Percentiles rank a stretch among this genome's conserved stretches.
Conservation (phyloP, 169 alveolate species). For the Cryptosporidium parvum region DNA sequence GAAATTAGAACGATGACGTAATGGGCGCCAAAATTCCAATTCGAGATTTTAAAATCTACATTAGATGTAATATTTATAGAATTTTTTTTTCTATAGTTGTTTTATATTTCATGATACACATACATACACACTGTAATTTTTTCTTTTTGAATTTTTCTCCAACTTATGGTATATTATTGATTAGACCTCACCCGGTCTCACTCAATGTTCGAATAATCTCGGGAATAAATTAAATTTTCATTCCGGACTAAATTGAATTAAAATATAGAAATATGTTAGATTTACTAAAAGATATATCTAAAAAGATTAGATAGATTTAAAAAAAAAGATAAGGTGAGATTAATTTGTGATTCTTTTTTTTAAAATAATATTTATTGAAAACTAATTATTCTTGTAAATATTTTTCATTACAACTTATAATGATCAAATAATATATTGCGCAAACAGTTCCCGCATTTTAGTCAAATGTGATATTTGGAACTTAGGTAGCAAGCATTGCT, state of each 20-base stretch:
- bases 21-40: background rate
- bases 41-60: background rate
- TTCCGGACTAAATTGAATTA: too few relatives aligned
- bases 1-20: background rate
- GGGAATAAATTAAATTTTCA: background rate
- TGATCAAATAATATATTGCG: background rate
- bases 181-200: background rate
- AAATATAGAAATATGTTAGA: background rate
- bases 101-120: background rate
- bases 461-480: background rate
- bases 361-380: too few relatives aligned
- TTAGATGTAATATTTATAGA: background rate
- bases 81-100: background rate
- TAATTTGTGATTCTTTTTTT: background rate
- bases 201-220: background rate
- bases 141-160: too few relatives aligned
- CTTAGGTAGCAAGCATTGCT: conserved; percentile 45
- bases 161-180: too few relatives aligned
- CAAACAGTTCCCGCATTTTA: background rate
- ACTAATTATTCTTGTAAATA: too few relatives aligned
- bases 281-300: too few relatives aligned
- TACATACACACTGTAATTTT: too few relatives aligned
- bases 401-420: background rate
- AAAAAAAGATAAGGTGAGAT: background rate
- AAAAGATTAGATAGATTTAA: too few relatives aligned